A percentile compares a stretch with the other conserved stretches of the same genome.
These are phyloP conservation scores for Eucalyptus viminalis DNA, from an alignment of 345 rosid species.

Conservation along the genomic window DNA sequence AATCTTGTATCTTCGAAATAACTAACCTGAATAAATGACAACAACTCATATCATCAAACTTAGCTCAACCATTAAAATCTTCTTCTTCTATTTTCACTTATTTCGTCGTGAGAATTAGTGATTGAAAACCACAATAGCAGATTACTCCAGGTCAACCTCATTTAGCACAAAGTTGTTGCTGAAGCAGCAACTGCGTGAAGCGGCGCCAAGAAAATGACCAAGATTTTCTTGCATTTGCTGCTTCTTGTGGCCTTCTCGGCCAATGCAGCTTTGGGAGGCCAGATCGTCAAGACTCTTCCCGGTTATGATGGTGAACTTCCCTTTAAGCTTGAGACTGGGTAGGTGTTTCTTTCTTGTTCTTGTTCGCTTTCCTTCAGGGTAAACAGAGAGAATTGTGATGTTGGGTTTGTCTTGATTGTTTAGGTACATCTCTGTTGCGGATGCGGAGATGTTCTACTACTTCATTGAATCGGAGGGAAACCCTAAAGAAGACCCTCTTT, in stretches of 20 bases:
- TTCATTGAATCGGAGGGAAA: conserved; percentile 13
- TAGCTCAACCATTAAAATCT: no score
- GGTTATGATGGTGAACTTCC: conserved; percentile 23
- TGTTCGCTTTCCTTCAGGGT: not conserved
- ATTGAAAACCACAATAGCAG: no score
- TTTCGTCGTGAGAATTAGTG: no score
- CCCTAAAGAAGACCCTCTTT: conserved; percentile 15
- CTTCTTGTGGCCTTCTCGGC: not conserved
- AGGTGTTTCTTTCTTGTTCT: not conserved
- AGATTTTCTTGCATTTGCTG: not conserved
- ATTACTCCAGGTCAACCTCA: no score
- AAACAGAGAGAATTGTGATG: not conserved
- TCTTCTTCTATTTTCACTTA: no score
- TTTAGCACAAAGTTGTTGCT: not conserved
- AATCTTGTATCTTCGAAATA: no score
- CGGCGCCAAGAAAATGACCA: not conserved
- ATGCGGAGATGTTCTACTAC: conserved; percentile 11
- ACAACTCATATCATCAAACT: no score
- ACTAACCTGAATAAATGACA: no score
- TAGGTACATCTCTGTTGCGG: conserved; percentile 14
- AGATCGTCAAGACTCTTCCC: conserved; percentile 13
- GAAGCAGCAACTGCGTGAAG: not conserved
- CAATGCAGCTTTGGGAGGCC: not conserved
- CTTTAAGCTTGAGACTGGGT: conserved; percentile 29
- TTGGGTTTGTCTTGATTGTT: not conserved